Percentiles rank a stretch among this genome's conserved stretches.
These are phyloP conservation scores for Penicillium olsonii DNA, from an alignment of 2,329 filamentous ascomycete genomes.

Conservation along the genomic window DNA sequence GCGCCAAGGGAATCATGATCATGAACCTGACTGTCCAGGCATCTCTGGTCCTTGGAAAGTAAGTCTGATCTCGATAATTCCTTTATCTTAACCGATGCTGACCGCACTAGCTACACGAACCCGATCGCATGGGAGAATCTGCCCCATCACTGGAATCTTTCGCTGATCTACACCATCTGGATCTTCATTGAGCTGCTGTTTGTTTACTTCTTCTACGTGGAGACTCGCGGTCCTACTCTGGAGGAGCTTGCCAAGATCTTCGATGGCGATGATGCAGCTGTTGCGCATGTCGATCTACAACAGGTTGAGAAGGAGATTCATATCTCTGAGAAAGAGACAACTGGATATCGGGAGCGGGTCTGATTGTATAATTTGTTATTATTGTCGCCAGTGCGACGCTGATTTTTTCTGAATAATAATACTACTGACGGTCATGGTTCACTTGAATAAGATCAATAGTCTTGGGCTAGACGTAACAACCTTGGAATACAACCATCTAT, in stretches of 20 bases:
- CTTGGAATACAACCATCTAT: no score
- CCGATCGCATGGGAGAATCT: conserved; percentile 26
- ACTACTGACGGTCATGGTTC: no score
- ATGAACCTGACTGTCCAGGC: conserved; percentile 54
- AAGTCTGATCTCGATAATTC: conserved; percentile 28
- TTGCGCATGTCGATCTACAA: conserved; percentile 55
- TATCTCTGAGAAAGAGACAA: conserved; percentile 1
- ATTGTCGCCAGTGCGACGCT: no score
- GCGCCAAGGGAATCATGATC: conserved; percentile 44
- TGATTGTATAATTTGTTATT: background rate
- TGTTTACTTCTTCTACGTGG: conserved; percentile 48
- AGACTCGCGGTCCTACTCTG: conserved; percentile 70
- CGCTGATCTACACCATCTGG: conserved; percentile 32
- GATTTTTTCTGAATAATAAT: no score
- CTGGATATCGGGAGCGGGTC: background rate
- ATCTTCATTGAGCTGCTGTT: conserved; percentile 35
- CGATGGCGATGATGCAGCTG: conserved; percentile 60
- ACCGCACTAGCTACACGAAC: conserved; percentile 24
- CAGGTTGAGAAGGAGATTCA: conserved; percentile 37
- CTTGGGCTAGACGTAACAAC: no score
- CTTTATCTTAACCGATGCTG: background rate
- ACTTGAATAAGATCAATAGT: no score
- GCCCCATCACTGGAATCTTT: conserved; percentile 26
- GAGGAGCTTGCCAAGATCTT: conserved; percentile 72
- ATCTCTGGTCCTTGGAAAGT: conserved; percentile 62